Evolutionary conservation across 495 filamentous ascomycete genomes (phyloP), one percentile per base, ranked within the genome.

Genomic region (Penicillium samsonianum): DNA sequence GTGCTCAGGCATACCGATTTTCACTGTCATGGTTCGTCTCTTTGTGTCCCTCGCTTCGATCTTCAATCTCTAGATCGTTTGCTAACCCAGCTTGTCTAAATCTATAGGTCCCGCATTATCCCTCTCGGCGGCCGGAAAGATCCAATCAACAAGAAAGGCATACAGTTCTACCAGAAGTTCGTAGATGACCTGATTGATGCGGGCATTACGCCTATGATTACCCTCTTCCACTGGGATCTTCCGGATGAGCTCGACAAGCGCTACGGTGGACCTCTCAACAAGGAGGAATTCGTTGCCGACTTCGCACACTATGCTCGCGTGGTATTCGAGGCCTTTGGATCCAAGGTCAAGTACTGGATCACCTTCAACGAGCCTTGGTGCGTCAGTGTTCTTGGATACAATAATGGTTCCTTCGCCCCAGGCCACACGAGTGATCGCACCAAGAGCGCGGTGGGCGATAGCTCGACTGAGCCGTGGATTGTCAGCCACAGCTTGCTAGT

Each of bases 1-100:
- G 83, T 43, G 84, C 86, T 49, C 79, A 78, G 55, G 79, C 81
- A 30, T 90, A 90, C 72, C 86, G 87, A 57, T 92, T 92, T 71
- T 91, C 88, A 28, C 71, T 91, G 50, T 86, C 87, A 41, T 91
- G 88, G 89, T 84, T 78, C 22, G 79, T 80, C 40, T 75, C 82
- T 84, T 77, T 19, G 78, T 80, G 42, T 75, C 82, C 11, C 60
- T 80, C 82, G 52, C 17, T 2, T 8, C 17, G 31, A 42, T 10
- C 19, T 16, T 26, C 20, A 20, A 12, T 16, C 19, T 37, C 28
- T 9, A n/a, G 5, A 12, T 17, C 26, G 16, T 38, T 17, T 26
- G 14, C 33, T 54, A 20, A 52, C 30, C 33, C 10, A 1, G 31
- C 51, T 53, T 17, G 7, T 22, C 19, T 4, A 8, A 25, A 55